Evolutionary conservation across 257 asterid genomes (phyloP).

Genomic region (Echium plantagineum): DNA sequence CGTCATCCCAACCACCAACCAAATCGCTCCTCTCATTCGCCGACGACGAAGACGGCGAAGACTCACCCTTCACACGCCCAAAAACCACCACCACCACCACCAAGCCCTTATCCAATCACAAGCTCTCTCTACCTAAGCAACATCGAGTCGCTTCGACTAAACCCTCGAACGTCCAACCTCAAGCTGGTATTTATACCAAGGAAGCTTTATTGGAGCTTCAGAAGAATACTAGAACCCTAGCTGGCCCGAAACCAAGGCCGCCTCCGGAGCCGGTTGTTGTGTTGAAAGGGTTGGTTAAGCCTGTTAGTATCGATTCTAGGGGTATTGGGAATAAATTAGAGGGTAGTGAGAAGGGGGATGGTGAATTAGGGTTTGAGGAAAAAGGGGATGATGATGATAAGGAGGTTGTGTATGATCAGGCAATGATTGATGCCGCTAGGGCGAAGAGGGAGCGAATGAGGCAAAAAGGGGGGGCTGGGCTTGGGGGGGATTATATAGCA

Average conservation of each 20-base stretch:
- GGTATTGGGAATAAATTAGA: constrained; percentile 16
- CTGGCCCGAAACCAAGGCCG: constrained; percentile 32
- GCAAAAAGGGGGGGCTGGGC: constrained; percentile 71
- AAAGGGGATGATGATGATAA: not conserved
- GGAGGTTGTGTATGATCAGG: constrained; percentile 52
- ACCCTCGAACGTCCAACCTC: constrained; percentile 84
- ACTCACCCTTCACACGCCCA: constrained; percentile 36
- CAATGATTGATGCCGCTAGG: constrained; percentile 57
- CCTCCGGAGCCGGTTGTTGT: constrained; percentile 48
- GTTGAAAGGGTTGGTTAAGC: constrained; percentile 71
- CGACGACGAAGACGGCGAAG: constrained; percentile 43
- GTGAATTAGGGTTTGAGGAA: constrained; percentile 25
- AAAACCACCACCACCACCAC: constrained; percentile 35
- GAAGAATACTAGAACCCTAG: constrained; percentile 70
- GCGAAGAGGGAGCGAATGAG: constrained; percentile 90
- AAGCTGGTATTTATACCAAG: constrained; percentile 80
- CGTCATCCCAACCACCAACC: constrained; percentile 7
- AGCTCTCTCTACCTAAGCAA: constrained; percentile 36
- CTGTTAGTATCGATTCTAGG: constrained; percentile 18
- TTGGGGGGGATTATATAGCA: constrained; percentile 51
- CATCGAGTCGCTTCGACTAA: constrained; percentile 23
- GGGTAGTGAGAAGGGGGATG: constrained; percentile 21
- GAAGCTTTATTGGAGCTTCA: constrained; percentile 95
- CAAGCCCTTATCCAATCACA: constrained; percentile 46
- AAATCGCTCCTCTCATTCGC: constrained; percentile 79